These are phyloP conservation scores for Bryum argenteum DNA, from an alignment of 225 moss, liverwort and hornwort genomes.

Conservation along the genomic window DNA sequence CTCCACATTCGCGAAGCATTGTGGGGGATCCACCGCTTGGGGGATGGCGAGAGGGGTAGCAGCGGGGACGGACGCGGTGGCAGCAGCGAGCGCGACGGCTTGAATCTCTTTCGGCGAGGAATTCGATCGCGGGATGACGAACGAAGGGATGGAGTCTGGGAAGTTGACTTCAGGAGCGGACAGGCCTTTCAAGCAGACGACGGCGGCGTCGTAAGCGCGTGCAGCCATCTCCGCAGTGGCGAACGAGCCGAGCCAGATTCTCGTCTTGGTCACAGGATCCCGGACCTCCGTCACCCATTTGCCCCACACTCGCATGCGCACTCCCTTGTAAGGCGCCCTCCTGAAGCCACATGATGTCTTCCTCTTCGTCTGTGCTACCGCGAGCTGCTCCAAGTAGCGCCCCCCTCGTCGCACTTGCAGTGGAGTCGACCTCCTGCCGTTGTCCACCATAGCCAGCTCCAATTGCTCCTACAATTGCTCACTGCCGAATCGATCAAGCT, in stretches of 20 bases:
- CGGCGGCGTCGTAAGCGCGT: constrained; percentile 56
- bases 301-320: constrained; percentile 56
- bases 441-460: constrained; percentile 47
- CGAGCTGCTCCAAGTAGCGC: constrained; percentile 19
- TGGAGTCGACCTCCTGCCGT: constrained; percentile 17
- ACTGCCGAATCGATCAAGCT: too few relatives aligned
- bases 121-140: constrained; percentile 23
- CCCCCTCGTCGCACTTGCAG: constrained; percentile 28
- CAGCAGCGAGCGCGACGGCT: constrained; percentile 49
- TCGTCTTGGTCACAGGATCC: constrained; percentile 43
- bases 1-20: constrained; percentile 6
- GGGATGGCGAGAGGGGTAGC: constrained; percentile 22
- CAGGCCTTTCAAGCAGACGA: constrained; percentile 47
- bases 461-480: not conserved
- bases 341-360: not conserved
- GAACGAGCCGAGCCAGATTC: constrained; percentile 58
- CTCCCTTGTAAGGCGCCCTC: constrained; percentile 36
- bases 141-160: constrained; percentile 34
- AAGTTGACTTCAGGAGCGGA: constrained; percentile 47
- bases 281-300: constrained; percentile 58
- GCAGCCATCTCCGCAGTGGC: constrained; percentile 53
- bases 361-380: not conserved
- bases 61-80: constrained; percentile 31
- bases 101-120: constrained; percentile 50
- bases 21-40: not conserved